These are phyloP conservation scores for Aureobasidium sp. DNA, from an alignment of 2,329 filamentous ascomycete genomes.

Conservation along the genomic window DNA sequence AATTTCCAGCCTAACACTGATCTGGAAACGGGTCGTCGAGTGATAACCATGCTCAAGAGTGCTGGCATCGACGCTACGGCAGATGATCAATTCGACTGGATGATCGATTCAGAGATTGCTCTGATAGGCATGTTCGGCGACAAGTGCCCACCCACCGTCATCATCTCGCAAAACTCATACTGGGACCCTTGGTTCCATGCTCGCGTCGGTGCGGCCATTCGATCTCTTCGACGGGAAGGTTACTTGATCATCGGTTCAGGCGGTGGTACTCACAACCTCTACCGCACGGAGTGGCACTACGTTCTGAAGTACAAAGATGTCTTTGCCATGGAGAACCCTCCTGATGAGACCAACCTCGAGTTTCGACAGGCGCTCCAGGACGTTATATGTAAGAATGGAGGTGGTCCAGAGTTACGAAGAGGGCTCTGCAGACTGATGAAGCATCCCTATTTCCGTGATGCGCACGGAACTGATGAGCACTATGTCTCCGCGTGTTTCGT, in stretches of 20 bases:
- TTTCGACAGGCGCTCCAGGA: slow-evolving; percentile 59
- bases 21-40: slow-evolving; percentile 43
- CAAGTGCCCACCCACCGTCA: slow-evolving; percentile 55
- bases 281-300: slow-evolving; percentile 57
- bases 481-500: slow-evolving; percentile 59
- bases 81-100: slow-evolving; percentile 58
- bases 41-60: slow-evolving; percentile 41
- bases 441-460: slow-evolving; percentile 57
- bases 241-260: slow-evolving; percentile 52
- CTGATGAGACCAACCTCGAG: slow-evolving; percentile 53
- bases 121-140: slow-evolving; percentile 61
- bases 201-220: slow-evolving; percentile 49
- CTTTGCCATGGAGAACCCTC: slow-evolving; percentile 52
- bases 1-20: slow-evolving; percentile 57
- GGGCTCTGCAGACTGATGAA: slow-evolving; percentile 58
- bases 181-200: slow-evolving; percentile 51
- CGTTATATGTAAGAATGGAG: slow-evolving; percentile 45
- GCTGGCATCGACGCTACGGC: slow-evolving; percentile 47
- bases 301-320: slow-evolving; percentile 58
- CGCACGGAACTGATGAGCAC: slow-evolving; percentile 63
- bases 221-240: slow-evolving; percentile 45
- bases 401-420: slow-evolving; percentile 47
- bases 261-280: slow-evolving; percentile 62
- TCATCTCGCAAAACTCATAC: slow-evolving; percentile 47
- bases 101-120: slow-evolving; percentile 62